Conservation (phyloP, 169 alveolate genomes). For the Eimeria zaria region DNA sequence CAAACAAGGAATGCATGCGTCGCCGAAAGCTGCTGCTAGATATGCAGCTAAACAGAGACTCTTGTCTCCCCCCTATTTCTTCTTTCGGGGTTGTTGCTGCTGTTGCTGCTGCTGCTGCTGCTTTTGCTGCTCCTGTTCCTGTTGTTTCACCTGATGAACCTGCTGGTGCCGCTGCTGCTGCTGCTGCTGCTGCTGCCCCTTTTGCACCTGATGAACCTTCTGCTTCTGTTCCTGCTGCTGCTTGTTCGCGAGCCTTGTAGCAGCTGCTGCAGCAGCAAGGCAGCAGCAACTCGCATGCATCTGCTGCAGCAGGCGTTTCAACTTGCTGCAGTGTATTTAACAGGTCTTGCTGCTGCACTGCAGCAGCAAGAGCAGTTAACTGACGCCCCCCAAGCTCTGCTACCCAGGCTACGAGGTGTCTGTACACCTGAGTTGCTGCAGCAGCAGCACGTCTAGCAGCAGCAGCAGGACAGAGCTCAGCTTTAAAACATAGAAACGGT, state of each 20-base stretch:
- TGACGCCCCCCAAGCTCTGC: constrained; percentile 40
- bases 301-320: constrained; percentile 25
- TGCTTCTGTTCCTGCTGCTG: no score
- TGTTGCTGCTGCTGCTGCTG: constrained; percentile 17
- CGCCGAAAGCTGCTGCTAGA: not conserved
- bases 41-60: constrained; percentile 11
- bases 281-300: not conserved
- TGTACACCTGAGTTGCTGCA: constrained; percentile 56
- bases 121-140: constrained; percentile 1
- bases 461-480: constrained; percentile 14
- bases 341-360: no score
- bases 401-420: constrained; percentile 35
- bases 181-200: no score
- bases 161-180: no score
- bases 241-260: not conserved
- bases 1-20: not conserved
- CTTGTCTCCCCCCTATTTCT: not conserved
- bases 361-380: constrained; percentile 51
- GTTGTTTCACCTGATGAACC: not conserved
- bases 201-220: no score
- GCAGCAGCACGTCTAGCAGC: constrained; percentile 64
- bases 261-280: constrained; percentile 53
- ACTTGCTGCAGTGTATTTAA: no score
- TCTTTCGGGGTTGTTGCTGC: not conserved
- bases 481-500: not conserved